A percentile compares a stretch with the other conserved stretches of the same genome.
These are phyloP conservation scores for Tetrahymena elliotti DNA, from an alignment of 73 alveolate genomes.

Conservation along the genomic window DNA sequence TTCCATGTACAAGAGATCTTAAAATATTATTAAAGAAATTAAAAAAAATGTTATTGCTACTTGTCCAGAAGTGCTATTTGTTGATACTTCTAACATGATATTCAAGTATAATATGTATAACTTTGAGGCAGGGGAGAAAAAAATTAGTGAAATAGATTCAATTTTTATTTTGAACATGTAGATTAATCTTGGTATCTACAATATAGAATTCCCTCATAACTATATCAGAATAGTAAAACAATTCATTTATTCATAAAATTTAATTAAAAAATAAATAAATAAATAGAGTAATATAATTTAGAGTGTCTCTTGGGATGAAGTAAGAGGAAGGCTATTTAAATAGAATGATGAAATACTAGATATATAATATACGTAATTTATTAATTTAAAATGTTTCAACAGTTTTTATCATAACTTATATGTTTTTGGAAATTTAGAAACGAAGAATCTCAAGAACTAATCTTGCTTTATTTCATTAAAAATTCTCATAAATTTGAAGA, in stretches of 20 bases:
- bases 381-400: too few relatives aligned
- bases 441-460: neutral
- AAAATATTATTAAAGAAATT: neutral
- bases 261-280: neutral
- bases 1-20: neutral
- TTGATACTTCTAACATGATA: neutral
- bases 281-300: neutral
- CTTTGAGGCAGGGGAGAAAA: neutral
- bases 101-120: neutral
- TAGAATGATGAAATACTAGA: neutral
- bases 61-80: neutral
- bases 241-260: neutral
- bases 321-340: neutral
- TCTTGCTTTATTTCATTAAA: neutral
- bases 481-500: neutral
- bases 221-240: neutral
- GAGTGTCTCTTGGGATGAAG: neutral
- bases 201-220: neutral
- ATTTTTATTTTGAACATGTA: neutral
- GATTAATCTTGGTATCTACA: neutral
- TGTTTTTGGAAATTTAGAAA: neutral
- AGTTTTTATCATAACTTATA: too few relatives aligned
- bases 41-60: neutral
- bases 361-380: neutral
- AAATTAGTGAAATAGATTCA: neutral